These are phyloP conservation scores for Brassica carinata DNA, from an alignment of 345 rosid species.

Conservation along the genomic window DNA sequence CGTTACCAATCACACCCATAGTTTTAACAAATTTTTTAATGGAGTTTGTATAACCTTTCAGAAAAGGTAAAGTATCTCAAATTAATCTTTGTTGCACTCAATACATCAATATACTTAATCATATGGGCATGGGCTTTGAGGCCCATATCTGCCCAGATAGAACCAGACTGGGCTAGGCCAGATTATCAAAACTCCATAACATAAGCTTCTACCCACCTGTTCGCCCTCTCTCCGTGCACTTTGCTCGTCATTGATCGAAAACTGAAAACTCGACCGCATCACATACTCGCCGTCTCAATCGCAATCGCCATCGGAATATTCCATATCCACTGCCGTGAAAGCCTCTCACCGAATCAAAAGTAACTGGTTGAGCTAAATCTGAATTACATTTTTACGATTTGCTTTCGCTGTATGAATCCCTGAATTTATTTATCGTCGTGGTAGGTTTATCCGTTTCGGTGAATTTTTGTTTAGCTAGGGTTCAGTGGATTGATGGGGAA, in stretches of 20 bases:
- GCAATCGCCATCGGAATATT: constrained; percentile 18
- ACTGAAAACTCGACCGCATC: constrained; percentile 13
- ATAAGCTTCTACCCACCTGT: neutral
- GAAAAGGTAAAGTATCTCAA: neutral
- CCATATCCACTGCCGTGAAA: neutral
- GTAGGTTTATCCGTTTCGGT: neutral
- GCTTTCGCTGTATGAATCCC: neutral
- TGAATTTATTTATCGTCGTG: neutral
- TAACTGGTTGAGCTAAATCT: constrained; percentile 1
- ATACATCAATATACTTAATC: neutral
- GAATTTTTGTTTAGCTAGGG: neutral
- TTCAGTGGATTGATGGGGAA: constrained; percentile 46
- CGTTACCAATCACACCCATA: neutral
- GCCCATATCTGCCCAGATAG: neutral
- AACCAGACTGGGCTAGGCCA: neutral
- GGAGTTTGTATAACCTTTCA: neutral
- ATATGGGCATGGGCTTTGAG: neutral
- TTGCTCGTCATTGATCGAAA: constrained; percentile 24
- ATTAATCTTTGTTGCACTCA: neutral
- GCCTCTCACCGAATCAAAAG: neutral
- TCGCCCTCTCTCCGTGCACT: neutral
- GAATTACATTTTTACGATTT: neutral
- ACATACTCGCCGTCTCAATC: neutral
- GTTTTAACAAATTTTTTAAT: neutral
- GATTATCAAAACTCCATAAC: neutral